Percentiles rank a stretch among this genome's conserved stretches.
Conservation (phyloP, 768 basidiomycete genomes). For the Suillus subluteus region DNA sequence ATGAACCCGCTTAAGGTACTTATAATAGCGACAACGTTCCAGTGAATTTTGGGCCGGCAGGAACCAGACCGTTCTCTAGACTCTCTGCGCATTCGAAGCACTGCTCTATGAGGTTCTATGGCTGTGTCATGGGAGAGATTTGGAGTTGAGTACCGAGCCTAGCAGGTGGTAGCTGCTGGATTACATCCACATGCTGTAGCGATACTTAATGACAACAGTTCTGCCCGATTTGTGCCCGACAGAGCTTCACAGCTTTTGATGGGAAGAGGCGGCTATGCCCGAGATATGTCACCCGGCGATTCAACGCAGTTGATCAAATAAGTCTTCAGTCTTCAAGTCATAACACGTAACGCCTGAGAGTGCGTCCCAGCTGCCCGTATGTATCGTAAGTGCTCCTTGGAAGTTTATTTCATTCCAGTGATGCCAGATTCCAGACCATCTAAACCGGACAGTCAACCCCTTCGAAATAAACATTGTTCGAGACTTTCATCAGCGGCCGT, state of each 20-base stretch:
- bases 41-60: not conserved
- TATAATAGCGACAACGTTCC: not conserved
- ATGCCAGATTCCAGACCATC: not conserved
- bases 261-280: not conserved
- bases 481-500: not conserved
- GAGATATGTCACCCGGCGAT: not conserved
- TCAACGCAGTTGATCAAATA: not conserved
- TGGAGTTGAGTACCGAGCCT: not conserved
- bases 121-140: not conserved
- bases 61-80: not conserved
- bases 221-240: not conserved
- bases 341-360: not conserved
- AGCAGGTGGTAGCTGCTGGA: not conserved
- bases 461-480: not conserved
- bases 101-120: not conserved
- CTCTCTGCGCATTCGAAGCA: not conserved
- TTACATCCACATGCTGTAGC: not conserved
- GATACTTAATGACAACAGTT: not conserved
- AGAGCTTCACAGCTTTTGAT: not conserved
- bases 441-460: not conserved
- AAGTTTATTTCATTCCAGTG: not conserved
- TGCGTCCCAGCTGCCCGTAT: not conserved
- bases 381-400: not conserved
- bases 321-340: not conserved
- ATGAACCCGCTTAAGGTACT: constrained; percentile 2